These are phyloP conservation scores for Heimioporus sp. DNA, from an alignment of 768 basidiomycete species.

Conservation along the genomic window DNA sequence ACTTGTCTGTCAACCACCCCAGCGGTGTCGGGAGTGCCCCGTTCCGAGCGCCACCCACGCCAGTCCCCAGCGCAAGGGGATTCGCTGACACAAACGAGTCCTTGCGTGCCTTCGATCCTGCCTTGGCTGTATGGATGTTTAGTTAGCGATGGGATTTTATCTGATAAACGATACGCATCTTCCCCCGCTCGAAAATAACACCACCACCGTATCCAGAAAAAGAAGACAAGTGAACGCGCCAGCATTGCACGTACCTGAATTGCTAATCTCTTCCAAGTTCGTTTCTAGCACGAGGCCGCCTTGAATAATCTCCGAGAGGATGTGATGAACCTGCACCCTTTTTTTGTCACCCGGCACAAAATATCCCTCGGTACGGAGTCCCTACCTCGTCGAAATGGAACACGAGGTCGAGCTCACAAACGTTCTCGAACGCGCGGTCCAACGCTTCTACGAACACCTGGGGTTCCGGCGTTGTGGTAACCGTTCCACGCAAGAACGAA, in stretches of 20 bases:
- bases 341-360: constrained; percentile 2
- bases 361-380: background rate
- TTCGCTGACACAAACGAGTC: constrained; percentile 82
- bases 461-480: constrained; percentile 3
- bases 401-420: constrained; percentile 96
- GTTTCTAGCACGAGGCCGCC: constrained; percentile 97
- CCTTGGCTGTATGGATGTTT: constrained; percentile 49
- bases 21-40: constrained; percentile 67
- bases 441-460: constrained; percentile 95
- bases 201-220: background rate
- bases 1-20: constrained; percentile 75
- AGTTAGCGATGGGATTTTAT: constrained; percentile 11
- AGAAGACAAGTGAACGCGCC: background rate
- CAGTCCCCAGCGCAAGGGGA: constrained; percentile 70
- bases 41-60: constrained; percentile 57
- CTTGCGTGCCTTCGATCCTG: constrained; percentile 66
- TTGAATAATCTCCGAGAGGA: constrained; percentile 94
- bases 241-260: constrained; percentile 48
- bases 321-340: constrained; percentile 71
- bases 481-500: background rate
- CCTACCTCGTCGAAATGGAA: constrained; percentile 97
- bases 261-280: constrained; percentile 82
- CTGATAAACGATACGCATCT: background rate
- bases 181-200: background rate
- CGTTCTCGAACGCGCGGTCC: constrained; percentile 95